Evolutionary conservation across 257 asterid species (phyloP).

Genomic region (Petunia secreta): DNA sequence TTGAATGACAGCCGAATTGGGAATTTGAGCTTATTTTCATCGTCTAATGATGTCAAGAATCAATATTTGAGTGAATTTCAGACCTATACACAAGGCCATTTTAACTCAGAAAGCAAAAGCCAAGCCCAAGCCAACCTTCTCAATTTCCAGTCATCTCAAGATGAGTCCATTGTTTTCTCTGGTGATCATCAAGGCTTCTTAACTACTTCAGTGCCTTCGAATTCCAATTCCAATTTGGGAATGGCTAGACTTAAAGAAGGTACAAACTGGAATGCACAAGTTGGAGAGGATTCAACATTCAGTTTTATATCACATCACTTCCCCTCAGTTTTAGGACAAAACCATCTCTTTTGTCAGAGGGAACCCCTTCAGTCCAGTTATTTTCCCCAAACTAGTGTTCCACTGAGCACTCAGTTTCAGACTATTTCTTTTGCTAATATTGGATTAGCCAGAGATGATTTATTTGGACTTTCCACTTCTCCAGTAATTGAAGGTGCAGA

Average conservation of each 20-base stretch:
- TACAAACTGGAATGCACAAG: constrained; percentile 35
- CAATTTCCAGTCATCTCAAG: constrained; percentile 13
- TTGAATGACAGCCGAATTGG: neutral
- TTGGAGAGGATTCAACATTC: neutral
- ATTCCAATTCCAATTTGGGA: constrained; percentile 38
- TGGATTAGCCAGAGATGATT: neutral
- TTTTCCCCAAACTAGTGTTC: constrained; percentile 78
- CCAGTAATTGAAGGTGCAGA: neutral
- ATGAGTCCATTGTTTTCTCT: constrained; percentile 14
- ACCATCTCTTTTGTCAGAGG: constrained; percentile 83
- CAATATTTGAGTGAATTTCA: neutral
- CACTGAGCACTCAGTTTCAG: neutral
- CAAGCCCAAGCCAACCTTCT: neutral
- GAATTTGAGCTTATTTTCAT: neutral
- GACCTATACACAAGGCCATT: neutral
- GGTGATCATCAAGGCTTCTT: neutral
- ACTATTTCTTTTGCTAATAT: neutral
- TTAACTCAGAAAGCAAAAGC: neutral
- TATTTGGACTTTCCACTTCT: neutral
- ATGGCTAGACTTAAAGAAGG: no score
- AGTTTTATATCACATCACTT: neutral
- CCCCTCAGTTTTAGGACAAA: constrained; percentile 43
- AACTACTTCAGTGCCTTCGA: no score
- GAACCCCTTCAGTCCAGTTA: constrained; percentile 99
- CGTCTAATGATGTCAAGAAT: neutral